Conservation (phyloP, 345 rosid genomes). For the Microthlaspi erraticum region DNA sequence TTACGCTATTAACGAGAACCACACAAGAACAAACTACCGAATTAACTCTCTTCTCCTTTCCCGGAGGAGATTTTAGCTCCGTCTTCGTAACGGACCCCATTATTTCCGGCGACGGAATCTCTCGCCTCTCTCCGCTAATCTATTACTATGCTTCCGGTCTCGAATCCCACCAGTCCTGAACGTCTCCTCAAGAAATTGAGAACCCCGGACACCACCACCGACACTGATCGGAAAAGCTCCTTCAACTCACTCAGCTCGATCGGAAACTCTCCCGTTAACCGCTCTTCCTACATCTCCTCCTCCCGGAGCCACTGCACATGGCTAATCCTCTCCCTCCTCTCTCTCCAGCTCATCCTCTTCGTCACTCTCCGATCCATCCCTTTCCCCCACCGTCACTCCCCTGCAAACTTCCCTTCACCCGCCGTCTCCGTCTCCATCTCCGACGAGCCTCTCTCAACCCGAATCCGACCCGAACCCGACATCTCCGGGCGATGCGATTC, state of each 20-base stretch:
- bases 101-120: constrained; percentile 42
- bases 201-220: constrained; percentile 34
- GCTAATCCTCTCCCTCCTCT: constrained; percentile 62
- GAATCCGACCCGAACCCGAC: constrained; percentile 18
- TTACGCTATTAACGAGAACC: constrained; percentile 35
- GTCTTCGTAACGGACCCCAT: constrained; percentile 31
- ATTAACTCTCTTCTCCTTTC: background rate
- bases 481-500: constrained; percentile 45
- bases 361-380: constrained; percentile 60
- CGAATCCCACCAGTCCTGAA: constrained; percentile 55
- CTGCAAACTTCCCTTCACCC: constrained; percentile 44
- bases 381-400: constrained; percentile 42
- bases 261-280: constrained; percentile 31
- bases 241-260: constrained; percentile 45
- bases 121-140: background rate
- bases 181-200: constrained; percentile 47
- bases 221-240: constrained; percentile 52
- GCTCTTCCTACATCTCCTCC: constrained; percentile 46
- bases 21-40: constrained; percentile 26
- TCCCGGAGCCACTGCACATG: constrained; percentile 58
- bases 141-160: constrained; percentile 56
- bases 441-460: background rate
- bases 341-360: constrained; percentile 66
- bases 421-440: constrained; percentile 20
- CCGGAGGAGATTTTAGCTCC: constrained; percentile 23